These are phyloP conservation scores for Penicillium tannophilum DNA, from an alignment of 495 filamentous ascomycete species.

Conservation along the genomic window DNA sequence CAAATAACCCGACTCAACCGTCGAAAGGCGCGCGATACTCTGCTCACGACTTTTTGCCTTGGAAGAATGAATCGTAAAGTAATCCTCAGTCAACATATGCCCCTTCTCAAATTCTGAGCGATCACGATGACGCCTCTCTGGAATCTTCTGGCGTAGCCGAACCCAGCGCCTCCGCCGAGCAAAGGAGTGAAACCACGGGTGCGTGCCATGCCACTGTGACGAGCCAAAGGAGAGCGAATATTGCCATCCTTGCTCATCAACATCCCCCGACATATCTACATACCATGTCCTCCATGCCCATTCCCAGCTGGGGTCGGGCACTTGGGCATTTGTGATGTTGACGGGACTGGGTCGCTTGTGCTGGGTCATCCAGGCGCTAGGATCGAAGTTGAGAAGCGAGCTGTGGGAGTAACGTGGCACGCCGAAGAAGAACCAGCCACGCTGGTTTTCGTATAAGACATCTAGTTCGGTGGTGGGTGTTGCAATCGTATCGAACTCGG, in stretches of 20 bases:
- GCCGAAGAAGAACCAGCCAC: conserved; percentile 84
- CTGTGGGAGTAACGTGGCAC: conserved; percentile 83
- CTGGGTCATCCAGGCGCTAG: conserved; percentile 79
- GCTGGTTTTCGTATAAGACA: conserved; percentile 91
- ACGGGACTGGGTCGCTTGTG: conserved; percentile 73
- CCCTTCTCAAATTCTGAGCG: conserved; percentile 43
- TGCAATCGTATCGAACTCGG: conserved; percentile 7
- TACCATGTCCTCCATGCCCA: conserved; percentile 97
- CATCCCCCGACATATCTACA: conserved; percentile 83
- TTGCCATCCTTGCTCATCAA: conserved; percentile 94
- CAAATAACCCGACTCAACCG: conserved; percentile 35
- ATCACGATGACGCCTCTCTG: conserved; percentile 25
- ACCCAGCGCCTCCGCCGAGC: conserved; percentile 89
- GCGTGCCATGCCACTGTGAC: conserved; percentile 88
- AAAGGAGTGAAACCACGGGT: conserved; percentile 90
- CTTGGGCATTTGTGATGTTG: conserved; percentile 85
- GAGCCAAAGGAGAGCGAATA: conserved; percentile 85
- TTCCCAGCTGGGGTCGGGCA: conserved; percentile 93
- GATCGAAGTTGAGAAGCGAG: conserved; percentile 86
- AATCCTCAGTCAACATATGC: conserved; percentile 76
- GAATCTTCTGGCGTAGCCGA: conserved; percentile 68
- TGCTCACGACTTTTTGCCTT: conserved; percentile 45
- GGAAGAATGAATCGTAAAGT: conserved; percentile 76
- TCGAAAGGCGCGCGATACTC: conserved; percentile 33
- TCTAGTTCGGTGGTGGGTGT: conserved; percentile 62